Percentiles rank a stretch among this genome's conserved stretches.
phyloP scores from a whole-genome alignment of 148 eudicot genomes.

The Vaccinium vitisidaea region DNA sequence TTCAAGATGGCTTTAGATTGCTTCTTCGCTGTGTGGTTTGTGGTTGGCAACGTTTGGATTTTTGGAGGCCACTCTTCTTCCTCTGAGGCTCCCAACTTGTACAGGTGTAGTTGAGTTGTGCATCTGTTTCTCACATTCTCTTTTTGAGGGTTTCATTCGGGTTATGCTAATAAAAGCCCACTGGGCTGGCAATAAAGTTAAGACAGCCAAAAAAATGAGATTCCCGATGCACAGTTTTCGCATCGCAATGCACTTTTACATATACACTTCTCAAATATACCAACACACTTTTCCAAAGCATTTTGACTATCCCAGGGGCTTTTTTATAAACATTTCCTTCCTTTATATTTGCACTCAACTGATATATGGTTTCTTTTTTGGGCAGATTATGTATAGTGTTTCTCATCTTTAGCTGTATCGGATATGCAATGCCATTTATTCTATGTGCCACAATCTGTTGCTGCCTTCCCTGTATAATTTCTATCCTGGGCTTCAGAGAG shows the following conservation, averaged over 20 bases:
- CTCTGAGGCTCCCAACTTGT: constrained; percentile 85
- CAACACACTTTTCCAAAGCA: not conserved
- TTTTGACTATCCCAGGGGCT: not conserved
- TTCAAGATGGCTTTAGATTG: constrained; percentile 90
- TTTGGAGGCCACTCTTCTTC: constrained; percentile 94
- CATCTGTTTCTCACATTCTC: not conserved
- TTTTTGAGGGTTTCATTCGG: not conserved
- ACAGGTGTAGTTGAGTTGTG: constrained; percentile 47
- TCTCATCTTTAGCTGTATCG: constrained; percentile 85
- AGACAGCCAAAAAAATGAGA: not conserved
- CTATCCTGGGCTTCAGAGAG: constrained; percentile 83
- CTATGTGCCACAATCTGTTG: constrained; percentile 94
- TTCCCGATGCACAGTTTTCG: not conserved
- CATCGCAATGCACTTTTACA: not conserved
- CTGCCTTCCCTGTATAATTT: constrained; percentile 92
- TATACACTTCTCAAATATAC: not conserved
- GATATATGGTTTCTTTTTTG: constrained; percentile 11
- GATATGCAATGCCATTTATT: constrained; percentile 96
- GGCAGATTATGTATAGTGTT: constrained; percentile 86
- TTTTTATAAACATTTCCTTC: not conserved
- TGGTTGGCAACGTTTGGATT: constrained; percentile 96
- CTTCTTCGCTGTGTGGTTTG: constrained; percentile 98
- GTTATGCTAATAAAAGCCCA: not conserved
- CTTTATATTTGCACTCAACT: constrained; percentile 16
- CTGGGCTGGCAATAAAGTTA: not conserved